Conservation (phyloP, 2,329 filamentous ascomycete genomes). For the Aspergillus hortae region DNA sequence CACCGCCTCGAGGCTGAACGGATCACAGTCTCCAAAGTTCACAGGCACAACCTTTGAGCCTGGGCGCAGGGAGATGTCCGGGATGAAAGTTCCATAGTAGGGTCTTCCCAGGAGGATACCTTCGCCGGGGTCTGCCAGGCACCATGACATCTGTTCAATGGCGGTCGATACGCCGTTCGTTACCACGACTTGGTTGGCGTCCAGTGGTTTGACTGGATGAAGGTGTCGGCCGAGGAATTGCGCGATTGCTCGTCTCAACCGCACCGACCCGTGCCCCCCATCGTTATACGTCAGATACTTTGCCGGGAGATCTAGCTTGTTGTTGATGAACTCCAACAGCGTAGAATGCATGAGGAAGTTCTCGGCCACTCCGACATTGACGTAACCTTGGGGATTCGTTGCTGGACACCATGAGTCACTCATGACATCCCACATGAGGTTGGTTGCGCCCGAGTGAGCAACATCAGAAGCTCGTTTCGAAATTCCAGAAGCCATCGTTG, state of each 20-base stretch:
- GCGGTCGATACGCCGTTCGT: conserved; percentile 35
- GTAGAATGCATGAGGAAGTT: conserved; percentile 51
- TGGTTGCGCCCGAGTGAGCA: conserved; percentile 8
- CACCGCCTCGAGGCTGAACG: conserved; percentile 40
- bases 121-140: conserved; percentile 31
- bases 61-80: conserved; percentile 45
- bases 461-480: conserved; percentile 16
- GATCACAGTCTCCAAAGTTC: conserved; percentile 43
- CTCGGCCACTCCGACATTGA: conserved; percentile 53
- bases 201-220: conserved; percentile 22
- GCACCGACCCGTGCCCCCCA: conserved; percentile 26
- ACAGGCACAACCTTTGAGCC: conserved; percentile 44
- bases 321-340: conserved; percentile 42
- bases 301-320: conserved; percentile 31
- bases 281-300: conserved; percentile 39
- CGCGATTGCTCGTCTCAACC: conserved; percentile 25
- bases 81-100: conserved; percentile 48
- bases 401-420: conserved; percentile 44
- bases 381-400: conserved; percentile 38
- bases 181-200: conserved; percentile 26
- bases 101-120: conserved; percentile 34
- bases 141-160: conserved; percentile 34
- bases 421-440: conserved; percentile 44
- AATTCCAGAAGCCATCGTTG: neutral
- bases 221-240: conserved; percentile 32